These are phyloP conservation scores for Hypoxylon sp. DNA, from an alignment of 2,329 filamentous ascomycete genomes.

Conservation along the genomic window DNA sequence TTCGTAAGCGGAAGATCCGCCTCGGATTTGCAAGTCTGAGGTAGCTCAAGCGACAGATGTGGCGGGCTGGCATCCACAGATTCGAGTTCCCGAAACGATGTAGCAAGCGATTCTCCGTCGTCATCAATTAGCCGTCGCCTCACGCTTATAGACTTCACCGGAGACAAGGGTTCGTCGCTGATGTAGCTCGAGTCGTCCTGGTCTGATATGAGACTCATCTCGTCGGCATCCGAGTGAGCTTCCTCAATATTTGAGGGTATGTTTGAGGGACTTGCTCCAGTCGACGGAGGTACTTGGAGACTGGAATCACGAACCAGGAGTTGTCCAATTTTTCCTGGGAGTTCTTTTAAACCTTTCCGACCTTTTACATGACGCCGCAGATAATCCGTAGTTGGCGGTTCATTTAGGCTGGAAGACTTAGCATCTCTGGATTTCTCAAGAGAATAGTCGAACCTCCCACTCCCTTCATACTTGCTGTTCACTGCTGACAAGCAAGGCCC, in stretches of 20 bases:
- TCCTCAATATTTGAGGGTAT: slow-evolving; percentile 57
- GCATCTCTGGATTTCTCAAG: slow-evolving; percentile 51
- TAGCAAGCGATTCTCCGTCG: slow-evolving; percentile 65
- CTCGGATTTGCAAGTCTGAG: slow-evolving; percentile 63
- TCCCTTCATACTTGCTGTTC: slow-evolving; percentile 70
- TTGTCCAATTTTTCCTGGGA: slow-evolving; percentile 54
- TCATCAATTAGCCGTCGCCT: slow-evolving; percentile 63
- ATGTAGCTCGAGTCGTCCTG: slow-evolving; percentile 67
- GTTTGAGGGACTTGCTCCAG: slow-evolving; percentile 57
- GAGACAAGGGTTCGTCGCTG: slow-evolving; percentile 64
- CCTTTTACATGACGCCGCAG: slow-evolving; percentile 62
- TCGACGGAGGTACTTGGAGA: slow-evolving; percentile 53
- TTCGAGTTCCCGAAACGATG: slow-evolving; percentile 65
- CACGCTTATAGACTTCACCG: slow-evolving; percentile 61
- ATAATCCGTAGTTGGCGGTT: slow-evolving; percentile 63
- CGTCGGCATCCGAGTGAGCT: slow-evolving; percentile 60
- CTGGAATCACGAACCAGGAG: slow-evolving; percentile 57
- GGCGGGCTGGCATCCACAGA: slow-evolving; percentile 61
- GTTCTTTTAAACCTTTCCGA: slow-evolving; percentile 55
- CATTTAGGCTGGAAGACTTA: slow-evolving; percentile 52
- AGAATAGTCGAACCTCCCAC: slow-evolving; percentile 66
- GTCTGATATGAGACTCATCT: slow-evolving; percentile 67
- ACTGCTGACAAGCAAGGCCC: slow-evolving; percentile 66
- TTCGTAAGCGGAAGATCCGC: slow-evolving; percentile 65
- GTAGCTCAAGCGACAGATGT: slow-evolving; percentile 63